These are phyloP conservation scores for Apiospora koreana DNA, from an alignment of 2,329 filamentous ascomycete genomes.

Conservation along the genomic window DNA sequence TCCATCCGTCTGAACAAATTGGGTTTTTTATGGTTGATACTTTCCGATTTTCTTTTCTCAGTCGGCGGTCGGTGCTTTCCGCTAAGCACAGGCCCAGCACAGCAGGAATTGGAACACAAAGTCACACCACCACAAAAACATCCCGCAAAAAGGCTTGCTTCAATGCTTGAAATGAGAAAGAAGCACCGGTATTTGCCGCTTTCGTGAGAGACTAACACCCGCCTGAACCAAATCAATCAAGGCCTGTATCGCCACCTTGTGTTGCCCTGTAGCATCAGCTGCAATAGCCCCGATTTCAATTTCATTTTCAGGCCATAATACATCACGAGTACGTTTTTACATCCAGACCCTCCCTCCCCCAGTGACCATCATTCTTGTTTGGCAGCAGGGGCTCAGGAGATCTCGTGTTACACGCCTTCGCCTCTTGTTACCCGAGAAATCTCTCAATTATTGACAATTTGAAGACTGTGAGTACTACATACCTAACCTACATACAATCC, in stretches of 20 bases:
- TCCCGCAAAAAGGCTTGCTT: neutral
- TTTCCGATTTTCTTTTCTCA: neutral
- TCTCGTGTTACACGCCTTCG: neutral
- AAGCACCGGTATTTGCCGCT: slow-evolving; percentile 4
- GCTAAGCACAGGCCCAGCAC: neutral
- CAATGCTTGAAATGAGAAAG: neutral
- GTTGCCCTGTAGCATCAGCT: neutral
- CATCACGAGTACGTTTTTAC: neutral
- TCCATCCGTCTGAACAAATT: neutral
- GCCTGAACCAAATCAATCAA: too few relatives aligned
- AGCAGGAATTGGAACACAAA: slow-evolving; percentile 6
- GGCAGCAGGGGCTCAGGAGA: neutral
- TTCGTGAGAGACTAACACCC: neutral
- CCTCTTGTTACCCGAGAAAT: neutral
- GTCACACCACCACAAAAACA: slow-evolving; percentile 6
- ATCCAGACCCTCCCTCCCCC: neutral
- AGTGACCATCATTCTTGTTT: neutral
- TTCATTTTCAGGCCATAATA: neutral
- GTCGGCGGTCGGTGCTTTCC: neutral
- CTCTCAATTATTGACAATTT: neutral
- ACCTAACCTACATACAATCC: neutral
- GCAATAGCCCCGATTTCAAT: neutral
- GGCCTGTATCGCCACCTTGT: neutral
- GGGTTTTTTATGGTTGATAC: slow-evolving; percentile 1
- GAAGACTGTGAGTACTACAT: neutral